phyloP scores from a whole-genome alignment of 495 filamentous ascomycete genomes.

The Geopyxis carbonaria region DNA sequence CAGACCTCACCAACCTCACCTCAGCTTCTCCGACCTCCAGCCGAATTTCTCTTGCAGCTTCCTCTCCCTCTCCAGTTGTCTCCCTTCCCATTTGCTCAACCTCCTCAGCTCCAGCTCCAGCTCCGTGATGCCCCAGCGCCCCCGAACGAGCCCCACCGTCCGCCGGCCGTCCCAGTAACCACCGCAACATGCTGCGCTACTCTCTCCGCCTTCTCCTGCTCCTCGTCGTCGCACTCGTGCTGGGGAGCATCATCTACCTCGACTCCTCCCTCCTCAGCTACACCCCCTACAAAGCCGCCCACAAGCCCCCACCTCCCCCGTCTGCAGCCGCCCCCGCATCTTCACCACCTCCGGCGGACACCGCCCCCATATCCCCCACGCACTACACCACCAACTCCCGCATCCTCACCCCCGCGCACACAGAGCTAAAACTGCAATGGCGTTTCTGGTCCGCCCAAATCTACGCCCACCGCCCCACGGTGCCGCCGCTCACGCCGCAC shows the following conservation, averaged over 20 bases:
- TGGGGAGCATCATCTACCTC: no score
- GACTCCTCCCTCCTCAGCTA: not conserved
- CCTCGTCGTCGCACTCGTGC: no score
- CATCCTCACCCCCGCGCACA: constrained; percentile 1
- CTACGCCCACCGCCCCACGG: not conserved
- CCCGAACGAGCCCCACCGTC: no score
- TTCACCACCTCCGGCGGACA: no score
- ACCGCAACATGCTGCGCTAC: no score
- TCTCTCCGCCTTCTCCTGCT: no score
- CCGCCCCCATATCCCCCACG: not conserved
- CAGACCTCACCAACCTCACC: no score
- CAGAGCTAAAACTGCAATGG: not conserved
- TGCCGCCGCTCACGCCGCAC: not conserved
- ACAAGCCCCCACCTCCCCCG: not conserved
- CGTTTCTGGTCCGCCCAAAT: not conserved
- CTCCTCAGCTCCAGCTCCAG: no score
- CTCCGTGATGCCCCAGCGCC: no score
- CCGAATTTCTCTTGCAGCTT: constrained; percentile 65
- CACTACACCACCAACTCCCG: not conserved
- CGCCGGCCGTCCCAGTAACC: no score
- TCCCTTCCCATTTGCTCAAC: constrained; percentile 60
- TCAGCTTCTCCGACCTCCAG: no score
- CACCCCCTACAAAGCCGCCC: not conserved
- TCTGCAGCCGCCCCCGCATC: not conserved
- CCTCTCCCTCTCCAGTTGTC: constrained; percentile 75